Conservation (phyloP, 805 yeast species). For the Teunomyces aglyptinius region DNA sequence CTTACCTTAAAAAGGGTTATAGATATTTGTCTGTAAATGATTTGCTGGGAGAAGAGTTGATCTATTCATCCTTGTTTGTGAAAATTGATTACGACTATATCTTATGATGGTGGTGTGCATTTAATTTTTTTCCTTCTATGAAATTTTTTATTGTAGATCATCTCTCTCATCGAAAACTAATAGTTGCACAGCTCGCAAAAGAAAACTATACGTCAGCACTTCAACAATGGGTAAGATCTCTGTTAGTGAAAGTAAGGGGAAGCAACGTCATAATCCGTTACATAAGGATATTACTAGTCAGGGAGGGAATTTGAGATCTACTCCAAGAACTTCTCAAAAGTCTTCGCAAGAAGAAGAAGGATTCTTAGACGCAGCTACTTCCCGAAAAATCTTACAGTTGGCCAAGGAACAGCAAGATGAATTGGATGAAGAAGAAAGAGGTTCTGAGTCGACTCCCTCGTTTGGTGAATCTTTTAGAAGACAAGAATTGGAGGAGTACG, state of each 20-base stretch:
- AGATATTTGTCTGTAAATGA: slow-evolving; percentile 79
- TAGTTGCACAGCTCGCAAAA: neutral
- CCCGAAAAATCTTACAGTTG: slow-evolving; percentile 81
- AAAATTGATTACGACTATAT: slow-evolving; percentile 17
- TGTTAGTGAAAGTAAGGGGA: slow-evolving; percentile 48
- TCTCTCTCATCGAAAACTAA: slow-evolving; percentile 4
- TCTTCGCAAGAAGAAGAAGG: slow-evolving; percentile 33
- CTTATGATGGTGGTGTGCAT: slow-evolving; percentile 1
- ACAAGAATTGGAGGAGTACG: slow-evolving; percentile 25
- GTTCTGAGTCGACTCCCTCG: slow-evolving; percentile 17
- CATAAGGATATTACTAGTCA: slow-evolving; percentile 74
- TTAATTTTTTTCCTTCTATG: slow-evolving; percentile 1
- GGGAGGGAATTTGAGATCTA: slow-evolving; percentile 63
- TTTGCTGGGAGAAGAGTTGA: slow-evolving; percentile 70
- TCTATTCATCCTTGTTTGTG: slow-evolving; percentile 51
- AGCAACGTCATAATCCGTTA: slow-evolving; percentile 78
- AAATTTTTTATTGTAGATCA: slow-evolving; percentile 6
- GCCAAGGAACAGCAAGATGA: slow-evolving; percentile 95
- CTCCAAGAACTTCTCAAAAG: slow-evolving; percentile 27
- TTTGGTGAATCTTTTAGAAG: slow-evolving; percentile 22
- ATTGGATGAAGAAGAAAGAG: slow-evolving; percentile 63
- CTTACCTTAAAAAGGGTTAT: slow-evolving; percentile 72
- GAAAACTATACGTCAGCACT: neutral
- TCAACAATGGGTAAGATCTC: slow-evolving; percentile 63
- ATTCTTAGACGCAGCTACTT: slow-evolving; percentile 74